phyloP scores from a whole-genome alignment of 2,329 filamentous ascomycete genomes.

The Fusarium sp. region DNA sequence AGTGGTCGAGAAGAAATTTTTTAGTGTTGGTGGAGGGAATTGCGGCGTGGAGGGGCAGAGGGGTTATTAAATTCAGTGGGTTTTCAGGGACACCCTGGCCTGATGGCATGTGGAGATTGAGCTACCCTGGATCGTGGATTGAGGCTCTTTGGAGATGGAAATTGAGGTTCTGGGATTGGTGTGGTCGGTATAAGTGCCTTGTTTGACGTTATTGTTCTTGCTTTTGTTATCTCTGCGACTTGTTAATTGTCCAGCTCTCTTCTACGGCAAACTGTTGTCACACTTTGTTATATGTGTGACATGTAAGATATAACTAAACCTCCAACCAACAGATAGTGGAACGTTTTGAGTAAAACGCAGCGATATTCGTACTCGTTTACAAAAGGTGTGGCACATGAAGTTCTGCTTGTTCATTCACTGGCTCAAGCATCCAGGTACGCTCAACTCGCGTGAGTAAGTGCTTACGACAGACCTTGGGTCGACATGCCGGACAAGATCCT shows the following conservation, averaged over 20 bases:
- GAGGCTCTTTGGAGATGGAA: background rate
- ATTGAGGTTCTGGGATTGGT: background rate
- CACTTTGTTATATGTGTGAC: rapidly evolving
- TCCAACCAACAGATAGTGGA: background rate
- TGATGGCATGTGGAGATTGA: background rate
- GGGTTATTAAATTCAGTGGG: slow-evolving; percentile 19
- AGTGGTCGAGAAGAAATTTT: background rate
- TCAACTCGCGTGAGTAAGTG: background rate
- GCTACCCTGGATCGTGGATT: slow-evolving; percentile 3
- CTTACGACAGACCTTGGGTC: background rate
- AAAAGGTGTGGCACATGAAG: background rate
- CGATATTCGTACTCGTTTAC: background rate
- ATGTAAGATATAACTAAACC: rapidly evolving
- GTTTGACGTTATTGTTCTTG: too few species aligned
- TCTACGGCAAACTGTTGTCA: too few species aligned
- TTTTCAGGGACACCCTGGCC: slow-evolving; percentile 17
- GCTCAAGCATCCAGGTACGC: background rate
- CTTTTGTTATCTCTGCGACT: rapidly evolving
- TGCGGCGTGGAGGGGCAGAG: background rate
- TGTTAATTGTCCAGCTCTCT: rapidly evolving
- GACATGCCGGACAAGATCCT: background rate
- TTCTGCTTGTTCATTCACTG: background rate
- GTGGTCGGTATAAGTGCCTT: too few species aligned
- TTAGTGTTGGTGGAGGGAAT: background rate
- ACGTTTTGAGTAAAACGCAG: rapidly evolving